Evolutionary conservation across 1,139 yeast species (phyloP).

Genomic region (Entelexis paramagnoliae): DNA sequence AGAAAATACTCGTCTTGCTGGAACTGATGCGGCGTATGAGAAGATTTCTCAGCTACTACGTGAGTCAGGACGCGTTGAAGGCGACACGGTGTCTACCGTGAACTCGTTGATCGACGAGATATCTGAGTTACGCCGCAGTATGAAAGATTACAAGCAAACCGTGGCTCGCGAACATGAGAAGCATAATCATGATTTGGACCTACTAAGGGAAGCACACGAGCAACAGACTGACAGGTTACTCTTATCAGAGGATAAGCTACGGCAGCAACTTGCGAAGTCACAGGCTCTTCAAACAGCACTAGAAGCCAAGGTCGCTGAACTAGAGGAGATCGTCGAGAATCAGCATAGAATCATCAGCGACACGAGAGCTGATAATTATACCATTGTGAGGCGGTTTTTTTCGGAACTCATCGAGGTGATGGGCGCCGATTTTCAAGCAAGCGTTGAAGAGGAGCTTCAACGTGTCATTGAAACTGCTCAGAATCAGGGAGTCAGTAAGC

Average conservation of each 20-base stretch:
- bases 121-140: neutral
- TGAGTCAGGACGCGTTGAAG: neutral
- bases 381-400: constrained; percentile 13
- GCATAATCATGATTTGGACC: neutral
- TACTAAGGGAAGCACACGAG: neutral
- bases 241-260: neutral
- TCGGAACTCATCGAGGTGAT: constrained; percentile 10
- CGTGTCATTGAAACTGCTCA: constrained; percentile 15
- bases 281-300: neutral
- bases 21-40: neutral
- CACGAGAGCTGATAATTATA: constrained; percentile 10
- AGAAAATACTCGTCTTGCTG: neutral
- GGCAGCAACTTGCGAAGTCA: neutral
- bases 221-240: neutral
- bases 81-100: neutral
- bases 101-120: neutral
- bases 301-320: neutral
- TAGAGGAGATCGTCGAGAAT: neutral
- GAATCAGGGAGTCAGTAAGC: constrained; percentile 15
- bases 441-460: constrained; percentile 12
- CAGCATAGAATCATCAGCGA: constrained; percentile 5
- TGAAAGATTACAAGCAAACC: neutral
- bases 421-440: constrained; percentile 15
- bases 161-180: neutral
- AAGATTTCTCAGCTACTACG: neutral